phyloP scores from a whole-genome alignment of 345 rosid species.

The Melaleuca alternifolia region DNA sequence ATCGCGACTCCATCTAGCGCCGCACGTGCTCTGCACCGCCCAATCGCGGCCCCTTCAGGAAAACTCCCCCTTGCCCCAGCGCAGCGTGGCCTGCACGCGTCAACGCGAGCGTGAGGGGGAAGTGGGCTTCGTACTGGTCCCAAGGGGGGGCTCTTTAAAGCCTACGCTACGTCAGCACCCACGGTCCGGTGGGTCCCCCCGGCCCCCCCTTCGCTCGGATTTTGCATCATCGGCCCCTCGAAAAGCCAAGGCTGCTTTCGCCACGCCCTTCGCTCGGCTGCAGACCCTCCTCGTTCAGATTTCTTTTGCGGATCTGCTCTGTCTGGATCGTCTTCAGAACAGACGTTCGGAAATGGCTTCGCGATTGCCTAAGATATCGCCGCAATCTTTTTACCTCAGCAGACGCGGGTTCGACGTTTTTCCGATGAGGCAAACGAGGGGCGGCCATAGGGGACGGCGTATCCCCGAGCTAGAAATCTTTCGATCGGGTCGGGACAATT shows the following conservation, averaged over 20 bases:
- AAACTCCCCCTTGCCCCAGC: background rate
- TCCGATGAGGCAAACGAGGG: too few relatives aligned
- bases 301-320: background rate
- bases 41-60: background rate
- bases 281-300: background rate
- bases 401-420: background rate
- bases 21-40: background rate
- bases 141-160: background rate
- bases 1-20: background rate
- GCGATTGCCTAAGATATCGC: background rate
- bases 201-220: background rate
- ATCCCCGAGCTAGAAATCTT: background rate
- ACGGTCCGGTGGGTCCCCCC: background rate
- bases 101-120: background rate
- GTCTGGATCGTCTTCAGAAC: background rate
- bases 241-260: background rate
- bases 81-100: background rate
- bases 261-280: too few relatives aligned
- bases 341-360: background rate
- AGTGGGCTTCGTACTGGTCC: background rate
- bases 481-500: too few relatives aligned
- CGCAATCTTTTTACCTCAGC: background rate
- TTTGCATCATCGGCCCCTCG: background rate
- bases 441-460: background rate
- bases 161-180: background rate